Evolutionary conservation across 805 yeast genomes (phyloP), one percentile per base, ranked within the genome.

Genomic region (Danielia oregonensis): DNA sequence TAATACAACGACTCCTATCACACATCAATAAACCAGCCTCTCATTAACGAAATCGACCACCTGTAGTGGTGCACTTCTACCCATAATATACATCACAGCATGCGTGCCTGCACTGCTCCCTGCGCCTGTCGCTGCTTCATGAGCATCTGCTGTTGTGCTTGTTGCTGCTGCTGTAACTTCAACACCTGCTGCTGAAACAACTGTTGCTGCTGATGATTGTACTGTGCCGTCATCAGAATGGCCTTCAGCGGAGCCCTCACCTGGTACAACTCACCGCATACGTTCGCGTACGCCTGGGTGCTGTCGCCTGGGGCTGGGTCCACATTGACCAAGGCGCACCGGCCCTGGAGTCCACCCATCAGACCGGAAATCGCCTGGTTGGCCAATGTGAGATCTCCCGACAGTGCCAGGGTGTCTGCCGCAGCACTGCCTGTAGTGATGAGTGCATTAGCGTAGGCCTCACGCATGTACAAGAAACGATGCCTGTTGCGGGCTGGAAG

Each of bases 371-470:
- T 67, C 11, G 73, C 73, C 46, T 67, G 73, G 45, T 65, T 67
- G 4, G 73, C 73, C 30, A 67, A 54, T 2, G 71, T 66, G 42
- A 59, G 65, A 24, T 64, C 70, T 12, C 51, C 49, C 1, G 54
- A 39, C 42, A 44, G 56, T 9, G 45, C 37, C 45, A 38, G 49
- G 8, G 49, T 40, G 24, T 46, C 54, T 5, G 78, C 74, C 33
- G 75, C 75, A 22, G 72, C 68, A 35, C 60, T 59, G 31, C 80
- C 74, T 26, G 85, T 72, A 8, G 79, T 86, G 7, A 84, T 67
- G 10, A 85, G 70, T 2, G 96, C 91, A 40, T 85, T 77, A 1
- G 96, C 95, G 61, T 91, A 85, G 81, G 89, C 86, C 57, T 93
- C 98, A 45, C 97, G 73, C 85, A 87, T 82, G 41, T 94, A 76